Evolutionary conservation across 768 basidiomycete species (phyloP).

Genomic region (Pleurotus tuber-regium): DNA sequence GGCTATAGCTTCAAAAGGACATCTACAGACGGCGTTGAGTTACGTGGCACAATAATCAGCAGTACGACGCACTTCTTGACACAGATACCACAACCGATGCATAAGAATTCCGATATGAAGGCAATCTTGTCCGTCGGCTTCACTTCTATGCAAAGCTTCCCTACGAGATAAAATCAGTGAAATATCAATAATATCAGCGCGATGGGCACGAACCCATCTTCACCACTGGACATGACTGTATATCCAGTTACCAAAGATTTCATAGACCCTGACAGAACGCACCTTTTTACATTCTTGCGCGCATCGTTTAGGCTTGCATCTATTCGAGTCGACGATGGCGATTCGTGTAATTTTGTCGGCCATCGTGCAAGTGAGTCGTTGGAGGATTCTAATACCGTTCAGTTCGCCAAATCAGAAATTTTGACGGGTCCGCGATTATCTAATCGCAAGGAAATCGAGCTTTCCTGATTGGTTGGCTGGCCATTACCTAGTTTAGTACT

Average conservation of each 20-base stretch:
- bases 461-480: constrained; percentile 10
- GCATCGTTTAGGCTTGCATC: constrained; percentile 95
- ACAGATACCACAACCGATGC: constrained; percentile 99
- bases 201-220: constrained; percentile 75
- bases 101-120: constrained; percentile 97
- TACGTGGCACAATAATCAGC: background rate
- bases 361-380: constrained; percentile 41
- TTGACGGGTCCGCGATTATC: constrained; percentile 4
- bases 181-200: background rate
- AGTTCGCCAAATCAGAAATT: background rate
- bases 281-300: constrained; percentile 99
- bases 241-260: constrained; percentile 1
- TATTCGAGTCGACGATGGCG: constrained; percentile 89
- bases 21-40: constrained; percentile 46
- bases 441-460: constrained; percentile 2
- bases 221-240: constrained; percentile 89
- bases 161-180: constrained; percentile 33
- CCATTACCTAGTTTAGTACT: no score
- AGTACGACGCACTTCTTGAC: constrained; percentile 84
- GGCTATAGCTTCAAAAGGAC: constrained; percentile 97
- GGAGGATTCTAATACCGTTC: constrained; percentile 12
- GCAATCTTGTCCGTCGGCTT: constrained; percentile 95
- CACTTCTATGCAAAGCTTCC: constrained; percentile 98
- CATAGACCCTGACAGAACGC: constrained; percentile 12
- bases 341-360: constrained; percentile 97